These are phyloP conservation scores for Musa acuminata DNA, from an alignment of 176 grass and related monocot genomes.

Conservation along the genomic window DNA sequence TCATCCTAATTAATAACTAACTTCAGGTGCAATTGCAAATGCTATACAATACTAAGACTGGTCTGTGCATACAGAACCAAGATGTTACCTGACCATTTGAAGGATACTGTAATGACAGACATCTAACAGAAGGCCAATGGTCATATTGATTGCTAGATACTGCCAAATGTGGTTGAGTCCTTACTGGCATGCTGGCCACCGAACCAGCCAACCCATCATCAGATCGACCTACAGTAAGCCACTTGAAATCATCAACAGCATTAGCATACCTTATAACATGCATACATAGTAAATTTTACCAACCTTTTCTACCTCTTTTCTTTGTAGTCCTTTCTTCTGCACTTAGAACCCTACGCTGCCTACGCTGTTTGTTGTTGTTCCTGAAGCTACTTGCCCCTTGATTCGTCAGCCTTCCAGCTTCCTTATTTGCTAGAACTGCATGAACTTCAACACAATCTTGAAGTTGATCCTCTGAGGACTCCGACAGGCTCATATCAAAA, in stretches of 20 bases:
- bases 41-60: background rate
- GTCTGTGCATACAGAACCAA: background rate
- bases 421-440: conserved; percentile 11
- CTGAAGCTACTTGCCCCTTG: conserved; percentile 8
- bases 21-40: background rate
- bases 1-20: background rate
- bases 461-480: conserved; percentile 17
- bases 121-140: conserved; percentile 24
- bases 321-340: conserved; percentile 5
- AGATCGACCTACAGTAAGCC: conserved; percentile 9
- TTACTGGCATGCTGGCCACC: background rate
- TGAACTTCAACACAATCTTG: conserved; percentile 8
- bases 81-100: conserved; percentile 4
- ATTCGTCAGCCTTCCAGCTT: conserved; percentile 11
- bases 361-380: conserved; percentile 1
- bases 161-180: conserved; percentile 16
- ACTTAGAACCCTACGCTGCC: background rate
- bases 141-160: conserved; percentile 21
- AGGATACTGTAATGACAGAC: conserved; percentile 6
- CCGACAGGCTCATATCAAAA: background rate
- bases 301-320: conserved; percentile 17
- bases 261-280: background rate
- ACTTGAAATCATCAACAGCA: background rate
- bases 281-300: background rate
- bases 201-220: conserved; percentile 9